Evolutionary conservation across 2,329 filamentous ascomycete genomes (phyloP).

Genomic region (Phoma sp.): DNA sequence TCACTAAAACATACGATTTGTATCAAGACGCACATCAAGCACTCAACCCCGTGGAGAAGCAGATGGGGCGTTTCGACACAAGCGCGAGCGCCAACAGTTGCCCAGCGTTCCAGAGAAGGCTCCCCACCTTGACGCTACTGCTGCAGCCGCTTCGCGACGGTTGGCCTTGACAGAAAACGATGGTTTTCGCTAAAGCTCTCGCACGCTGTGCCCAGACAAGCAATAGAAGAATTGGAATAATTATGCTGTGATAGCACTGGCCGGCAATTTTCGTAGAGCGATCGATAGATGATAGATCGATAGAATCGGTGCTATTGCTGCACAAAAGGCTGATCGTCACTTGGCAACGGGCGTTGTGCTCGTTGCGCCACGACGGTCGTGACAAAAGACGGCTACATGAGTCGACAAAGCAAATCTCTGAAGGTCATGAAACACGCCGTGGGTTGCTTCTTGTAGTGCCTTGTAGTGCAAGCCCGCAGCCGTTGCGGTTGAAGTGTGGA

Average conservation of each 20-base stretch:
- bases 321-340: conserved; percentile 36
- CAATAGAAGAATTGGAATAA: conserved; percentile 1
- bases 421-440: conserved; percentile 25
- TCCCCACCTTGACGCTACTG: conserved; percentile 10
- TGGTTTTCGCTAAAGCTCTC: conserved; percentile 3
- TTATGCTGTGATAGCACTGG: conserved; percentile 31
- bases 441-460: conserved; percentile 21
- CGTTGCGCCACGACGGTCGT: conserved; percentile 23
- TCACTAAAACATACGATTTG: conserved; percentile 5
- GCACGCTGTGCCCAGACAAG: background rate
- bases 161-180: conserved; percentile 6
- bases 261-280: conserved; percentile 19
- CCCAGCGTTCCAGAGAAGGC: conserved; percentile 16
- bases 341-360: conserved; percentile 36
- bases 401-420: conserved; percentile 24
- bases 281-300: no score
- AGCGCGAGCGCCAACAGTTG: conserved; percentile 23
- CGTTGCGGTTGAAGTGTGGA: conserved; percentile 6
- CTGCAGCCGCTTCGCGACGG: background rate
- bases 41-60: conserved; percentile 21
- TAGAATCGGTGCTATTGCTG: conserved; percentile 21
- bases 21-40: conserved; percentile 7
- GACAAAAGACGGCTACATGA: conserved; percentile 21
- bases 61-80: conserved; percentile 23
- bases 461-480: conserved; percentile 10